Evolutionary conservation across 129 eudicot genomes (phyloP).

Genomic region (Flaveria sonorensis): DNA sequence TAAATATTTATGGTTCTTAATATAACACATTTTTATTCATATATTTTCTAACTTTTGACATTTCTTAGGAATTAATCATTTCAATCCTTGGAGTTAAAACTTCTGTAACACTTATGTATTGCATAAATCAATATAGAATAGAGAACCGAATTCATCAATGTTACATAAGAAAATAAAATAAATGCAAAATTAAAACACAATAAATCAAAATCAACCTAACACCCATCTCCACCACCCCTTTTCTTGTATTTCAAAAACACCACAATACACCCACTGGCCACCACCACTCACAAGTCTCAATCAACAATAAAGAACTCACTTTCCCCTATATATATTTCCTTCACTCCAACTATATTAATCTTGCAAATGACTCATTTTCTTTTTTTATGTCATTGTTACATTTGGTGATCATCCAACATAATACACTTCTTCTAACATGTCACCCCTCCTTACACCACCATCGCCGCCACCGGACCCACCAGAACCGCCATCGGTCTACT

Average conservation of each 20-base stretch:
- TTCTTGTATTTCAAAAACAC: conserved; percentile 36
- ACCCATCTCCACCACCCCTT: conserved; percentile 10
- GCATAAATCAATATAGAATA: not conserved
- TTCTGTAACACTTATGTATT: no score
- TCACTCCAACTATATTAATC: conserved; percentile 23
- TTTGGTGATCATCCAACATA: not conserved
- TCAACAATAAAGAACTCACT: conserved; percentile 34
- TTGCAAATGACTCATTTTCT: conserved; percentile 23
- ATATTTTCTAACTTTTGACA: no score
- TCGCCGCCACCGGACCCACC: conserved; percentile 31
- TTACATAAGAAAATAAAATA: not conserved
- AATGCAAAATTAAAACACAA: not conserved
- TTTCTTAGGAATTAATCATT: no score
- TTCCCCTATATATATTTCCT: conserved; percentile 25
- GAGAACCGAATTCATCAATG: not conserved
- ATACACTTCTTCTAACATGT: conserved; percentile 25
- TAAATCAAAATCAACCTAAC: conserved; percentile 29
- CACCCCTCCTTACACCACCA: conserved; percentile 17
- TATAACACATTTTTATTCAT: no score
- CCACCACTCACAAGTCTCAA: conserved; percentile 34
- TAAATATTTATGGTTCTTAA: no score
- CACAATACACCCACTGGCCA: conserved; percentile 20
- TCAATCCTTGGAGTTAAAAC: no score
- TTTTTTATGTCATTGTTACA: conserved; percentile 23
- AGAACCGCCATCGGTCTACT: conserved; percentile 42